phyloP scores from a whole-genome alignment of 371 early-diverging fungal genomes.

The Rhizopus arrhizus region DNA sequence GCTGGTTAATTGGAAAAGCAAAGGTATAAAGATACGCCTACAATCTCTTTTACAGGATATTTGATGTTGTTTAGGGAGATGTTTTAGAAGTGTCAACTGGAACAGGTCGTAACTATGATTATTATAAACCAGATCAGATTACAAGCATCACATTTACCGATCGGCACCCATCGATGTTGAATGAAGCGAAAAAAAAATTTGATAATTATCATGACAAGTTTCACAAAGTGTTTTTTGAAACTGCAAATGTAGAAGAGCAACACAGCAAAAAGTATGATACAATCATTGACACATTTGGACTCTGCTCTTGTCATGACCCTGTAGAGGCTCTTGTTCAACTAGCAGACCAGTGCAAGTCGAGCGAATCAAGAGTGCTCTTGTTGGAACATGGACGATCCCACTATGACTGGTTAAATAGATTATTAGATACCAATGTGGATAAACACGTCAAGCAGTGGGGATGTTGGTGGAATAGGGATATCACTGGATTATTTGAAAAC shows the following conservation, averaged over 20 bases:
- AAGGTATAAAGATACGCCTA: conserved; percentile 26
- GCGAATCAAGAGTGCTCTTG: conserved; percentile 66
- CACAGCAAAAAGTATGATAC: conserved; percentile 60
- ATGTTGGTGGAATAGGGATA: conserved; percentile 89
- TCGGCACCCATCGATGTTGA: conserved; percentile 60
- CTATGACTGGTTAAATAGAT: conserved; percentile 67
- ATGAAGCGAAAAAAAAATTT: conserved; percentile 54
- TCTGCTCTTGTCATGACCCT: conserved; percentile 77
- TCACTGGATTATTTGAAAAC: conserved; percentile 61
- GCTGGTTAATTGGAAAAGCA: conserved; percentile 56
- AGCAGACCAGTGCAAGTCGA: conserved; percentile 58
- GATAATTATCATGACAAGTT: conserved; percentile 38
- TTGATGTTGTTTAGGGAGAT: conserved; percentile 43
- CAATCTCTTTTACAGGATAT: background rate
- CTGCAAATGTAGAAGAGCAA: conserved; percentile 42
- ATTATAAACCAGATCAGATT: conserved; percentile 52
- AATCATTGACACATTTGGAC: conserved; percentile 80
- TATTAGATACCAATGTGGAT: conserved; percentile 70
- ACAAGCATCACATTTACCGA: conserved; percentile 63
- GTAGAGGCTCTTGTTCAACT: conserved; percentile 67
- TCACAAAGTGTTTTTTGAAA: conserved; percentile 35
- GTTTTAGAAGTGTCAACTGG: conserved; percentile 70
- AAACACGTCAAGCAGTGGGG: conserved; percentile 82
- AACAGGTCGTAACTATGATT: conserved; percentile 72
- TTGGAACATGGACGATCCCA: conserved; percentile 79